A percentile compares a stretch with the other conserved stretches of the same genome.
These are phyloP conservation scores for Dryadomyces sulphureus DNA, from an alignment of 2,329 filamentous ascomycete genomes.

Conservation along the genomic window DNA sequence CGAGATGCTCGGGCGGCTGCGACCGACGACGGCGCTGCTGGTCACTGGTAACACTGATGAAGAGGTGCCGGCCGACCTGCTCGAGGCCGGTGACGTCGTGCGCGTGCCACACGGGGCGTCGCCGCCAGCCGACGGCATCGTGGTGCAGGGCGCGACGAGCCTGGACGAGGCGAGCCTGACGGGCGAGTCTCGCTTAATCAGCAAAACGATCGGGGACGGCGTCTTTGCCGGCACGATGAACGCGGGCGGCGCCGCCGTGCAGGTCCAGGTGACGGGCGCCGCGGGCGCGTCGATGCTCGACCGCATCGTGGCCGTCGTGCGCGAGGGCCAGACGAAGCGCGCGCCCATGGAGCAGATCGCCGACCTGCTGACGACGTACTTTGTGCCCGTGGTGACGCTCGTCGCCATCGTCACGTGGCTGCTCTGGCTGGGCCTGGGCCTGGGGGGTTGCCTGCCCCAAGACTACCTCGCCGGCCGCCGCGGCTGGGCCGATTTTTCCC, in stretches of 20 bases:
- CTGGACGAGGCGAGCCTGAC: conserved; percentile 91
- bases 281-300: conserved; percentile 64
- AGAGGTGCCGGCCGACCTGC: conserved; percentile 44
- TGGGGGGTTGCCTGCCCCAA: conserved; percentile 38
- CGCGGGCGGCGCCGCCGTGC: conserved; percentile 46
- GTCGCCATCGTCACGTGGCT: conserved; percentile 59
- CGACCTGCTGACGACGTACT: conserved; percentile 59
- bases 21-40: conserved; percentile 62
- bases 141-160: conserved; percentile 46
- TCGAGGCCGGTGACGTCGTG: conserved; percentile 63
- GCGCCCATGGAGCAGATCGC: conserved; percentile 65
- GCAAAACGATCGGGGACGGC: conserved; percentile 45
- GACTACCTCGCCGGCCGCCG: conserved; percentile 46
- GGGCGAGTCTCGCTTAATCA: conserved; percentile 55
- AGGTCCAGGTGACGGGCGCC: conserved; percentile 47
- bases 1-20: conserved; percentile 59
- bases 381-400: conserved; percentile 58
- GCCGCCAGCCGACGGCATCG: conserved; percentile 65
- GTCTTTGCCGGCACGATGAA: conserved; percentile 66
- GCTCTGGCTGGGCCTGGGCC: conserved; percentile 53
- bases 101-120: conserved; percentile 66
- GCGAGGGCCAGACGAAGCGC: conserved; percentile 61
- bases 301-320: conserved; percentile 61
- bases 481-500: conserved; percentile 58
- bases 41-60: conserved; percentile 22